A percentile compares a stretch with the other conserved stretches of the same genome.
These are phyloP conservation scores for Cyclotella choctawhatcheeana DNA, from an alignment of 108 stramenopile species.

Conservation along the genomic window DNA sequence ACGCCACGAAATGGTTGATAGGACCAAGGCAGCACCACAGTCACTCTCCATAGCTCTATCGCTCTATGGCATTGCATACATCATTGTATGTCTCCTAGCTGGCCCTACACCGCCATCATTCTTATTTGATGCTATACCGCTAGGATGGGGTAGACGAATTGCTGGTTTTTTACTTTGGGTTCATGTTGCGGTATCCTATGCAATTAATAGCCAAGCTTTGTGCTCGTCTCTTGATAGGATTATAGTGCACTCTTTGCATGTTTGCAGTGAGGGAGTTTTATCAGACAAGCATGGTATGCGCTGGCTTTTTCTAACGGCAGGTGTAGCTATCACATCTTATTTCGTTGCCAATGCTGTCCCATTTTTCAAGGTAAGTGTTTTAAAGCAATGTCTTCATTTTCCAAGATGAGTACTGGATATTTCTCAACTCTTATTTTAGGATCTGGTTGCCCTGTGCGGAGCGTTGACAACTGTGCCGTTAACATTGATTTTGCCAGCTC, in stretches of 20 bases:
- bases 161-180: constrained; percentile 73
- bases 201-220: constrained; percentile 81
- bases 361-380: constrained; percentile 58
- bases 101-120: constrained; percentile 71
- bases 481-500: constrained; percentile 68
- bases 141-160: constrained; percentile 45
- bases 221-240: constrained; percentile 72
- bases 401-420: background rate
- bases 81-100: constrained; percentile 57
- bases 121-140: constrained; percentile 70
- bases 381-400: background rate
- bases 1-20: constrained; percentile 66
- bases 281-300: constrained; percentile 30
- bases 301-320: constrained; percentile 61
- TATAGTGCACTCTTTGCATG: constrained; percentile 41
- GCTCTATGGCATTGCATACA: constrained; percentile 59
- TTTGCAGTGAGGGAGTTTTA: constrained; percentile 10
- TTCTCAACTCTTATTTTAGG: constrained; percentile 18
- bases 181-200: constrained; percentile 79
- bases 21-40: constrained; percentile 53
- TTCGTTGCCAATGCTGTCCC: constrained; percentile 70
- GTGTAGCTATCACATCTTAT: constrained; percentile 56
- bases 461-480: constrained; percentile 72
- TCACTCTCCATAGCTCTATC: constrained; percentile 56
- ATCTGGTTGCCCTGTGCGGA: constrained; percentile 75